Evolutionary conservation across 2,329 filamentous ascomycete species (phyloP).

Genomic region (Stemphylium beticola): DNA sequence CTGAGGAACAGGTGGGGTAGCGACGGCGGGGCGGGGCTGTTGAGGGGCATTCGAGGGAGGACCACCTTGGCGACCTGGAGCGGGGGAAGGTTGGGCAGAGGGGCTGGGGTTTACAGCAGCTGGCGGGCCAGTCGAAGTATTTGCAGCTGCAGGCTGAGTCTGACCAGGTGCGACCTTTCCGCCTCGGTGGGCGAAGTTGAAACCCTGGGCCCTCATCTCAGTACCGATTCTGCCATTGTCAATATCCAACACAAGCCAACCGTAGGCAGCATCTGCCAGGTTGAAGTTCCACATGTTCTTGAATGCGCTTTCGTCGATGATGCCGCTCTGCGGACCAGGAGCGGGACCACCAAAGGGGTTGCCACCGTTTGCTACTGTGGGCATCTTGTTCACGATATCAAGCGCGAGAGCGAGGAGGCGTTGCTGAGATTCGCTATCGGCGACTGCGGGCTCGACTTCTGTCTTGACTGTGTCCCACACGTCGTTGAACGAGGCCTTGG

Average conservation of each 20-base stretch:
- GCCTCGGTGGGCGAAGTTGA: constrained; percentile 97
- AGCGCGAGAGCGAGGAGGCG: constrained; percentile 89
- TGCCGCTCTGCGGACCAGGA: constrained; percentile 75
- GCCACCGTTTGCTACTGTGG: constrained; percentile 88
- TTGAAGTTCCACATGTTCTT: constrained; percentile 99
- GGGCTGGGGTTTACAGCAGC: constrained; percentile 48
- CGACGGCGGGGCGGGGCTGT: constrained; percentile 39
- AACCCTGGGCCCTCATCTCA: constrained; percentile 97
- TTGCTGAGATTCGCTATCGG: constrained; percentile 92
- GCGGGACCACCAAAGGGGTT: constrained; percentile 94
- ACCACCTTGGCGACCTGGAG: constrained; percentile 38
- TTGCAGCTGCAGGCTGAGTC: constrained; percentile 47
- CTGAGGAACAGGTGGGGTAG: constrained; percentile 45
- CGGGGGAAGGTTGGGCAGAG: constrained; percentile 46
- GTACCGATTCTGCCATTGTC: constrained; percentile 96
- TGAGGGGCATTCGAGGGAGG: constrained; percentile 45
- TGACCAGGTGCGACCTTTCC: constrained; percentile 66
- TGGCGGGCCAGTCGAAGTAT: constrained; percentile 42
- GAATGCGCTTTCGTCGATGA: constrained; percentile 98
- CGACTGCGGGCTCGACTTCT: constrained; percentile 93
- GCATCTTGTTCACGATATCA: constrained; percentile 97
- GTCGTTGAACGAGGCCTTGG: constrained; percentile 98
- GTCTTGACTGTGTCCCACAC: constrained; percentile 99
- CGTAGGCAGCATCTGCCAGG: constrained; percentile 94
- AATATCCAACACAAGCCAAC: constrained; percentile 92